Percentiles rank a stretch among this genome's conserved stretches.
phyloP scores from a whole-genome alignment of 1,284 basidiomycete species.

The Cutaneotrichosporon arboriforme region DNA sequence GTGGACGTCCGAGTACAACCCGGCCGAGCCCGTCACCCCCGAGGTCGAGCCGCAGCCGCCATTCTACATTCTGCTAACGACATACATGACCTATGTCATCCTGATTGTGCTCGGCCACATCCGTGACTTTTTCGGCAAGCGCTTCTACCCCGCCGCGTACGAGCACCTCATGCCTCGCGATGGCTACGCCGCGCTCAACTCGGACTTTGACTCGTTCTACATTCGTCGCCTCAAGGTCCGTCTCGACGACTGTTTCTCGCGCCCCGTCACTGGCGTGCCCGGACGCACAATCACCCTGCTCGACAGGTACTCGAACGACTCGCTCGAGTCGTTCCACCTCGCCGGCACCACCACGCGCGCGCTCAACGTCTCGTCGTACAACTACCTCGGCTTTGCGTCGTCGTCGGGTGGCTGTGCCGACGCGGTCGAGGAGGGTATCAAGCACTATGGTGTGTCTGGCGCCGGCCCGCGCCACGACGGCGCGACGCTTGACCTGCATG shows the following conservation, averaged over 20 bases:
- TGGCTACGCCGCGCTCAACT: conserved; percentile 93
- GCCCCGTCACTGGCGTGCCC: conserved; percentile 90
- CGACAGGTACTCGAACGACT: conserved; percentile 78
- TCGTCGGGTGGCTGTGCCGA: conserved; percentile 89
- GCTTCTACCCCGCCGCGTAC: conserved; percentile 66
- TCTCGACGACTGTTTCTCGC: conserved; percentile 92
- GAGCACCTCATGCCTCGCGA: conserved; percentile 73
- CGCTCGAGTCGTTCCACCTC: conserved; percentile 71
- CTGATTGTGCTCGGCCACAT: conserved; percentile 87
- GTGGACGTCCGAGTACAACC: conserved; percentile 47
- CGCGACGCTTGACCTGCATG: conserved; percentile 78
- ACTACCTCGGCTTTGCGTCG: conserved; percentile 98
- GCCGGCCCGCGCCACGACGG: conserved; percentile 76
- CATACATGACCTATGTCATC: conserved; percentile 83
- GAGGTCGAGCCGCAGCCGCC: conserved; percentile 69
- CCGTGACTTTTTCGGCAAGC: conserved; percentile 91
- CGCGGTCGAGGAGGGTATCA: conserved; percentile 75
- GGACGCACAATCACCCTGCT: conserved; percentile 85
- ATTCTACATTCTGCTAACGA: conserved; percentile 84
- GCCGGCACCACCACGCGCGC: conserved; percentile 79
- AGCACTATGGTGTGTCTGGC: conserved; percentile 70
- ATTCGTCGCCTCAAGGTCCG: conserved; percentile 89
- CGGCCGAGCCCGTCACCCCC: conserved; percentile 50
- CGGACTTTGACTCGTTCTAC: conserved; percentile 99
- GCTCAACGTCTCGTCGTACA: conserved; percentile 97